phyloP scores from a whole-genome alignment of 2,329 filamentous ascomycete species.

The Penicillium sp. region DNA sequence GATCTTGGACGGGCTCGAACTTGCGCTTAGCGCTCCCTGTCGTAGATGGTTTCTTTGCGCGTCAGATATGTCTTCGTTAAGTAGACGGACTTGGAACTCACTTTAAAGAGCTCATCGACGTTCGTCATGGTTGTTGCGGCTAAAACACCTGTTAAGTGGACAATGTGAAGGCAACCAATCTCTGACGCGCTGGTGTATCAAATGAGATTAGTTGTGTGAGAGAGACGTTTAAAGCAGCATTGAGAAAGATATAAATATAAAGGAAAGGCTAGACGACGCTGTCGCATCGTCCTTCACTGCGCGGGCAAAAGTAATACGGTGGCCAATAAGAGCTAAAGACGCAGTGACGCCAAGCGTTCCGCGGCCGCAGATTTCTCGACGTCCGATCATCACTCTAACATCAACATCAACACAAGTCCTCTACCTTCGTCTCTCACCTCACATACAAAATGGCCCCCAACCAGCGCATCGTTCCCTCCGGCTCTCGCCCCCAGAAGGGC shows the following conservation, averaged over 20 bases:
- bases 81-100: slow-evolving; percentile 17
- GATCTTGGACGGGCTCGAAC: slow-evolving; percentile 55
- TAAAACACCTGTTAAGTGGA: slow-evolving; percentile 3
- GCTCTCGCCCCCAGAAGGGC: slow-evolving; percentile 48
- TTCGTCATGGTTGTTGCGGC: slow-evolving; percentile 52
- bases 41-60: slow-evolving; percentile 49
- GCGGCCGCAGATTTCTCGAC: slow-evolving; percentile 37
- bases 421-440: slow-evolving; percentile 2
- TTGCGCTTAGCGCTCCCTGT: slow-evolving; percentile 57
- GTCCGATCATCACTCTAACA: slow-evolving; percentile 11
- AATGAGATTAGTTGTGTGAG: background rate
- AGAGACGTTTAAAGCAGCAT: background rate
- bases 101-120: slow-evolving; percentile 63
- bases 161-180: background rate
- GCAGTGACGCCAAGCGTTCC: slow-evolving; percentile 34
- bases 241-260: background rate
- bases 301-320: slow-evolving; percentile 23
- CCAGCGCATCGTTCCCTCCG: slow-evolving; percentile 56
- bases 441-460: slow-evolving; percentile 61
- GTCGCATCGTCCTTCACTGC: slow-evolving; percentile 12
- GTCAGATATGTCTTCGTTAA: slow-evolving; percentile 17
- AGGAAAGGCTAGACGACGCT: background rate
- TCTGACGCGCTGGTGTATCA: no score
- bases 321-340: slow-evolving; percentile 29
- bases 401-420: slow-evolving; percentile 4